phyloP scores from a whole-genome alignment of 139 green algal genomes.

The Nannochloris sp. region DNA sequence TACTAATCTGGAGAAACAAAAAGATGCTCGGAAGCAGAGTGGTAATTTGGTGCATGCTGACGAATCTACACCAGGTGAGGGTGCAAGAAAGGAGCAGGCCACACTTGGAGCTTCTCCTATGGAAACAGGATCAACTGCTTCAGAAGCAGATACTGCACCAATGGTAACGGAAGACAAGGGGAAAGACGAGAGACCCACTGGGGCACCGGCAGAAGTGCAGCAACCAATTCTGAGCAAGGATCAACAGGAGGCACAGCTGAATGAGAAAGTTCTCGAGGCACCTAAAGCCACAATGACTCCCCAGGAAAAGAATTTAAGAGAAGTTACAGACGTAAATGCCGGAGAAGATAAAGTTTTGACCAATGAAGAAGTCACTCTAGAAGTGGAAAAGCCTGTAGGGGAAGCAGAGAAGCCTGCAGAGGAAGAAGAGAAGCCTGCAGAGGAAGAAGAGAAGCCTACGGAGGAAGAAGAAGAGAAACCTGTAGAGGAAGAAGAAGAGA shows the following conservation, averaged over 20 bases:
- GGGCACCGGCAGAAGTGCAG: too few species aligned
- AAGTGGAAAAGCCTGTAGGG: not conserved
- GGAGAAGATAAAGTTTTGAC: not conserved
- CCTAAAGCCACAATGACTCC: too few species aligned
- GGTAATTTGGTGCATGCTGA: too few species aligned
- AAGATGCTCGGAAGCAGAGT: not conserved
- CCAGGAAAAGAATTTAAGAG: not conserved
- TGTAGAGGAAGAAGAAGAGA: constrained; percentile 8
- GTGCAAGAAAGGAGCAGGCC: not conserved
- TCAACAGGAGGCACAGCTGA: not conserved
- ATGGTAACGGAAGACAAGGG: too few species aligned
- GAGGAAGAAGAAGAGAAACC: not conserved
- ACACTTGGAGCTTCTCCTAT: not conserved
- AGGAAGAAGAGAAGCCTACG: constrained; percentile 1
- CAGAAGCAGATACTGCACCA: too few species aligned
- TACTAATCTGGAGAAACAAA: not conserved
- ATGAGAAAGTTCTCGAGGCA: constrained; percentile 1
- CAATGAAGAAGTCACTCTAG: not conserved
- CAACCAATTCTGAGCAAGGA: not conserved
- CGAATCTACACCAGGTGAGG: constrained; percentile 5
- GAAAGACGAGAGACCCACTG: too few species aligned
- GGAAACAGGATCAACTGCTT: too few species aligned
- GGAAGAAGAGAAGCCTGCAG: not conserved
- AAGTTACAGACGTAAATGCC: not conserved
- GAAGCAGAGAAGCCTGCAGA: constrained; percentile 1